These are phyloP conservation scores for Juncus effusus DNA, from an alignment of 176 grass and related monocot species.

Conservation along the genomic window DNA sequence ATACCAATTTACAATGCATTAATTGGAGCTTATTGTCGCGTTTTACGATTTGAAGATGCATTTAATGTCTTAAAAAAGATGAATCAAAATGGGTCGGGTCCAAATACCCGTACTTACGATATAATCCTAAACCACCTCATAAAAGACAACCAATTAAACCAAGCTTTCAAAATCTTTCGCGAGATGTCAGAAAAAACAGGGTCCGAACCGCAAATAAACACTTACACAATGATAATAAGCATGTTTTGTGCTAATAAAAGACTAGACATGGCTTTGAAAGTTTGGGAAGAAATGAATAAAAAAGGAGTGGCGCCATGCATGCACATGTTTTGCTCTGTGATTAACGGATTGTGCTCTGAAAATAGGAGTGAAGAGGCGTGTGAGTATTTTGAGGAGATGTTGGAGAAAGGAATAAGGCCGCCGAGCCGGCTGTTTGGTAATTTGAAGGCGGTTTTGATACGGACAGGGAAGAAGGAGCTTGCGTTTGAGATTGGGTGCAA, in stretches of 20 bases:
- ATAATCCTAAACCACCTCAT: conserved; percentile 60
- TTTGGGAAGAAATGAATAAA: conserved; percentile 65
- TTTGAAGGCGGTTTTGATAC: conserved; percentile 55
- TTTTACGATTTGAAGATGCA: conserved; percentile 51
- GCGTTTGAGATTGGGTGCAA: conserved; percentile 47
- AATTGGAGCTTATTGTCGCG: conserved; percentile 55
- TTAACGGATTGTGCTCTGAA: conserved; percentile 52
- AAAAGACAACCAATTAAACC: conserved; percentile 43
- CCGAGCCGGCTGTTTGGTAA: conserved; percentile 57
- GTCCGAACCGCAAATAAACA: conserved; percentile 58
- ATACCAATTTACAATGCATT: conserved; percentile 67
- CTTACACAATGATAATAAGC: conserved; percentile 64
- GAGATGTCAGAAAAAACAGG: conserved; percentile 34
- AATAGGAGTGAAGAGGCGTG: conserved; percentile 75
- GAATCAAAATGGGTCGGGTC: conserved; percentile 47
- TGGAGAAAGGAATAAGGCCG: conserved; percentile 65
- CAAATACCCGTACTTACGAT: conserved; percentile 54
- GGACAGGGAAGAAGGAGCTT: conserved; percentile 51
- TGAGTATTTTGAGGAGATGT: conserved; percentile 62
- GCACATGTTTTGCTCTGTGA: conserved; percentile 68
- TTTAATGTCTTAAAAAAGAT: conserved; percentile 62
- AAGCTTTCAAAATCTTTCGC: conserved; percentile 46
- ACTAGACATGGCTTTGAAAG: conserved; percentile 71
- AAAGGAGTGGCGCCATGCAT: conserved; percentile 61
- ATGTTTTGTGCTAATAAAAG: conserved; percentile 56